Evolutionary conservation across 2,329 filamentous ascomycete species (phyloP), one percentile per base, ranked within the genome.

Genomic region (Sphaerulina musiva): DNA sequence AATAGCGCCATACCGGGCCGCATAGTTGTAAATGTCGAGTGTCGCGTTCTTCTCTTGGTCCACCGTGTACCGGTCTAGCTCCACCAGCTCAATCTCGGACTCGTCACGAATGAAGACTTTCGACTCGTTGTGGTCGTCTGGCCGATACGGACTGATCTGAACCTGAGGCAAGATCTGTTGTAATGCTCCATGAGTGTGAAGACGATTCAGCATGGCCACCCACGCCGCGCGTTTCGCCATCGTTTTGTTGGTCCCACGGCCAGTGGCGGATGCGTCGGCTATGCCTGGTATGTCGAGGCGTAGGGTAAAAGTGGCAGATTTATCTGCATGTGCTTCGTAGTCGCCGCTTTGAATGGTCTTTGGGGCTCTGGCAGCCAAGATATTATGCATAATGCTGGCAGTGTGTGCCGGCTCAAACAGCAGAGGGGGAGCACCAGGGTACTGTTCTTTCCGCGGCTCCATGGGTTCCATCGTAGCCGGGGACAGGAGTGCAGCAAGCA

Each of bases 21-120:
- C 72, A 61, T 73, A 74, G 53, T 74, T 71, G 61, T 72, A 75
- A 17, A 76, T 66, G 12, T 67, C 65, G 20, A 58, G 17, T 40
- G 62, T 65, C 8, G 63, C 62, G 47, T 66, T 62, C 51, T 59
- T 62, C 46, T 66, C 62, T 6, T 56, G 55, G 9, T 51, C 48
- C 52, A 66, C 31, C 8, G 55, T 56, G 40, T 59, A 36, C 12
- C 54, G 17, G 11, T 61, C 57, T 23, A 65, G 11, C 6, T 57
- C 51, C 34, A 54, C 50, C 9, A 56, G 51, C 29, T 60, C 53
- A 4, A 59, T 48, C 9, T 53, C 39, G 5, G 26, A 20, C 20
- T 53, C 45, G 38, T 42, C 48, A 45, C 48, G 32, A 41, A 43
- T 46, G n/a, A 53, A 43, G 0, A 32, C 38, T 31, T 53, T 46